These are phyloP conservation scores for Colletotrichum echinochloae DNA, from an alignment of 2,329 filamentous ascomycete genomes.

Conservation along the genomic window DNA sequence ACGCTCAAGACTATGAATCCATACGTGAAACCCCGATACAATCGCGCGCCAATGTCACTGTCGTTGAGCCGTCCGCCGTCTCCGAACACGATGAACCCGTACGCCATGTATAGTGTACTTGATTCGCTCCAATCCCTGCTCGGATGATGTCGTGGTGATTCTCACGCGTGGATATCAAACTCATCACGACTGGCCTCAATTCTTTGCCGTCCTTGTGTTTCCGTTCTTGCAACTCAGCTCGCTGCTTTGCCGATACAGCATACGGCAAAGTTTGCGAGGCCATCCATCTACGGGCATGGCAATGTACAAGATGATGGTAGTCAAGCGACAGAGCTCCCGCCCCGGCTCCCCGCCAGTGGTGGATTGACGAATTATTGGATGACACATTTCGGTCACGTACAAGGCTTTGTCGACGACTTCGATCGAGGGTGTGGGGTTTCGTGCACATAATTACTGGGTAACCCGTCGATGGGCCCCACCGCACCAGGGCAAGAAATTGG, in stretches of 20 bases:
- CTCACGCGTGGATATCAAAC: background rate
- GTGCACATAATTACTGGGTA: too few relatives aligned
- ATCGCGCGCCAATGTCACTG: background rate
- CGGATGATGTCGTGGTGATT: background rate
- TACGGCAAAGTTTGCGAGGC: slow-evolving; percentile 14
- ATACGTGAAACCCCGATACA: background rate
- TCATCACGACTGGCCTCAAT: slow-evolving; percentile 1
- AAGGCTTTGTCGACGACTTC: slow-evolving; percentile 16
- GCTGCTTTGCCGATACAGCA: background rate
- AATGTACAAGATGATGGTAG: background rate
- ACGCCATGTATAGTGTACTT: background rate
- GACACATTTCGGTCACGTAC: slow-evolving; percentile 1
- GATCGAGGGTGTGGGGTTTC: slow-evolving; percentile 16
- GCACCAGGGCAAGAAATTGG: slow-evolving; percentile 26
- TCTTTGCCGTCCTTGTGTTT: background rate
- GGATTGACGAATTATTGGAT: slow-evolving; percentile 1
- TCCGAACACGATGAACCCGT: background rate
- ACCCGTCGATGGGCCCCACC: slow-evolving; percentile 14
- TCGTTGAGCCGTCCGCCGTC: background rate
- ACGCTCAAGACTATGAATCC: background rate
- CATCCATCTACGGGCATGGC: background rate
- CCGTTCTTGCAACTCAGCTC: background rate
- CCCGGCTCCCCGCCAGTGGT: slow-evolving; percentile 10
- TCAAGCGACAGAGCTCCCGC: slow-evolving; percentile 25
- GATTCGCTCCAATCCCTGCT: background rate